Evolutionary conservation across 257 asterid species (phyloP).

Genomic region (Dorcoceras hygrometricum): DNA sequence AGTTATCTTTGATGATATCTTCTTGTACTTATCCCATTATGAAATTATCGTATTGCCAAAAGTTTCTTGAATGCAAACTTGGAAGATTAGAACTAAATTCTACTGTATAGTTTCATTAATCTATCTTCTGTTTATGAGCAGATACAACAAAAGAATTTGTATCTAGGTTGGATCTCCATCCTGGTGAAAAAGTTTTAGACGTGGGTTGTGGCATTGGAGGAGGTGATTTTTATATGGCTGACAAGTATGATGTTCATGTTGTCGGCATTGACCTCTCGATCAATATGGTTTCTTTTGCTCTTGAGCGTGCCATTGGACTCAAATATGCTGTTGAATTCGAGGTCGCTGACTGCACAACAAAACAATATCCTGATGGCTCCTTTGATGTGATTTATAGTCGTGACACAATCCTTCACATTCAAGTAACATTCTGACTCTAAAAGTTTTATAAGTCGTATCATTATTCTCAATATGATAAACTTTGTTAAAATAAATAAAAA

Average conservation of each 20-base stretch:
- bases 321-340: slow-evolving; percentile 91
- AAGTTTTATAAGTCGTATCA: neutral
- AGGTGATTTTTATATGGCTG: slow-evolving; percentile 97
- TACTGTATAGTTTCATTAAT: neutral
- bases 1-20: too few relatives aligned
- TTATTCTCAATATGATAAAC: neutral
- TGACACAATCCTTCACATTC: slow-evolving; percentile 95
- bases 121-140: slow-evolving; percentile 37
- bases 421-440: slow-evolving; percentile 37
- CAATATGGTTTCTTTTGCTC: slow-evolving; percentile 92
- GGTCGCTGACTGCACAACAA: slow-evolving; percentile 96
- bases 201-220: slow-evolving; percentile 99
- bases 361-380: slow-evolving; percentile 67
- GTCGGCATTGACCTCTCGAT: slow-evolving; percentile 91
- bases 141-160: slow-evolving; percentile 93
- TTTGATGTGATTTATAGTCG: slow-evolving; percentile 94
- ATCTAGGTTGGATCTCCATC: slow-evolving; percentile 65
- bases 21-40: too few relatives aligned
- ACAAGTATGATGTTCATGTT: slow-evolving; percentile 77
- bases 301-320: slow-evolving; percentile 89
- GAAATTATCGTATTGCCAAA: too few relatives aligned
- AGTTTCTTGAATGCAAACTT: neutral
- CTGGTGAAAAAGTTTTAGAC: slow-evolving; percentile 89
- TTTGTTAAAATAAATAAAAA: too few relatives aligned
- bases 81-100: neutral